These are phyloP conservation scores for Polygonum aviculare DNA, from an alignment of 148 eudicot genomes.

Conservation along the genomic window DNA sequence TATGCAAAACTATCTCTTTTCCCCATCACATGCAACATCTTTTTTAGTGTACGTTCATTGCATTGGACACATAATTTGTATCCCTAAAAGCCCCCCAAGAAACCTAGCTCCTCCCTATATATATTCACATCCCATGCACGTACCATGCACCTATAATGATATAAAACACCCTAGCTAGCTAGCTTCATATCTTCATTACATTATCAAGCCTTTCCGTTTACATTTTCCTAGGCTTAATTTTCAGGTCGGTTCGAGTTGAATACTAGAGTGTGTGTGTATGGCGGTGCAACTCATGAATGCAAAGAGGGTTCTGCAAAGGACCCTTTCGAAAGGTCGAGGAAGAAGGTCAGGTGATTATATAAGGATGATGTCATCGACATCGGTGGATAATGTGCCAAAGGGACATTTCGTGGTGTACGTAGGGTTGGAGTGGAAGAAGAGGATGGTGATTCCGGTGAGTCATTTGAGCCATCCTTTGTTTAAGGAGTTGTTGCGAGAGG, in stretches of 20 bases:
- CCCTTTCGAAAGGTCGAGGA: not conserved
- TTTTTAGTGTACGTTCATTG: not conserved
- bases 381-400: not conserved
- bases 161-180: not conserved
- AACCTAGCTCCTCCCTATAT: not conserved
- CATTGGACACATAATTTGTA: not conserved
- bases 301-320: not conserved
- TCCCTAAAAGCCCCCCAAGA: not conserved
- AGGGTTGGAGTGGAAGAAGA: not conserved
- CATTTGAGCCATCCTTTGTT: not conserved
- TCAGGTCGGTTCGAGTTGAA: not conserved
- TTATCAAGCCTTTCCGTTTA: not conserved
- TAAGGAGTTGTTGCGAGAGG: not conserved
- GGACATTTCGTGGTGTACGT: slow-evolving; percentile 8
- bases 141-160: not conserved
- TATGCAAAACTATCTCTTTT: not conserved
- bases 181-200: not conserved
- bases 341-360: not conserved
- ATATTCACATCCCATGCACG: slow-evolving; percentile 5
- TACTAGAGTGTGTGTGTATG: not conserved
- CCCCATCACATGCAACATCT: slow-evolving; percentile 6
- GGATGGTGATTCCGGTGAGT: slow-evolving; percentile 1
- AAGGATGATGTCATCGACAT: not conserved
- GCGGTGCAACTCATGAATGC: not conserved
- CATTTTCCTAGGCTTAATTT: not conserved